Evolutionary conservation across 1,139 yeast species (phyloP), one percentile per base, ranked within the genome.

Genomic region (Yamadazyma mexicana): DNA sequence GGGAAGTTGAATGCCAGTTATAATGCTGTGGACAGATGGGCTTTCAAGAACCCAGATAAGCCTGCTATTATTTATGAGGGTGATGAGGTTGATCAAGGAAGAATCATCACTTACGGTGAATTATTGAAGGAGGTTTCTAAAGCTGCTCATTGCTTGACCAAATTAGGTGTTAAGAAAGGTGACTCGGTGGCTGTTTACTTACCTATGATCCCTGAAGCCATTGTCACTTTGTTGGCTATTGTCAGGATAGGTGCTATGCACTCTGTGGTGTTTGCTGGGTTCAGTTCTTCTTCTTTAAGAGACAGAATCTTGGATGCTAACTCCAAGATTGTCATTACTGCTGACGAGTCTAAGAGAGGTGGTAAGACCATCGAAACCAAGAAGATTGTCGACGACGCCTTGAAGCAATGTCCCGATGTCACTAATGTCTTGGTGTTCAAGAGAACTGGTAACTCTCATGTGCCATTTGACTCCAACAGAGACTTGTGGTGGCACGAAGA

Each of bases 191-290:
- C 97, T 46, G 84, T 92, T 51, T 92, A 92, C 69, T 71, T 92
- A 69, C 98, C 98, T 59, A 92, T 92, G 98, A 89, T 88, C 47
- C 88, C 97, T 40, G 96, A 89, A 66, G 96, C 98, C 38, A 79
- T 92, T 44, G 77, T 92, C 51, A 91, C 98, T 48, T 83, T 92
- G 87, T 76, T 92, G 58, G 97, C 98, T 39, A 87, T 89, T 55
- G 91, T 87, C 36, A 84, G 98, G 70, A 70, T 92, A 49, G 98
- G 98, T 65, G 98, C 98, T 37, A 75, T 89, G 52, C 98, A 92
- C 70, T 87, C 98, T 10, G 98, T 92, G 38, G 84, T 92, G 51
- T 92, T 92, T 66, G 98, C 98, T 42, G 98, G 98, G 31, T 92
- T 92, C 72, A 85, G 95, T 23, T 83, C 96, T 27, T 96, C 96